Evolutionary conservation across 1,284 basidiomycete species (phyloP), one percentile per base, ranked within the genome.

Genomic region (Laetiporus sulphureus): DNA sequence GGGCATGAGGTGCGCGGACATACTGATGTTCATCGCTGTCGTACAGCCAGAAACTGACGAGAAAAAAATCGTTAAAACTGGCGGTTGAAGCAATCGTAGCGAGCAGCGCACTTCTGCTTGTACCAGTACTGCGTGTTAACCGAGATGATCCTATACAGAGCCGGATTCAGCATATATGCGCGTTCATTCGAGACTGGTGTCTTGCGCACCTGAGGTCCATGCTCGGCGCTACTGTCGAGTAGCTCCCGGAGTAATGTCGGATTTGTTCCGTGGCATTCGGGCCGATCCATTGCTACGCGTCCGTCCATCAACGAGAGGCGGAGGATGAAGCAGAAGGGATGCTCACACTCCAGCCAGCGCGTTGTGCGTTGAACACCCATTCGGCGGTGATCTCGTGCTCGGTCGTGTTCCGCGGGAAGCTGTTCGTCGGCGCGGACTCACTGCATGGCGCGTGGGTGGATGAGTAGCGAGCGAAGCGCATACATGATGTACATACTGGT

Each of bases 91-190:
- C 13, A 23, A 15, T 2, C 1, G 10, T 2, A n/a, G 19, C 34
- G 21, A 22, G 11, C 12, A 19, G 40, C 60, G 39, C 47, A 69
- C 73, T 75, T 75, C 47, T 62, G 61, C 48, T 69, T 73, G 51
- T 74, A 77, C 73, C 75, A 77, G 44, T 73, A 78, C 16, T 73
- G 67, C 3, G 73, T 74, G 44, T 80, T 80, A 42, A 79, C 46
- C 0, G 74, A 73, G 27, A 80, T 69, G 31, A 80, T 67, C 10
- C 72, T 73, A 41, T 18, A 19, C 12, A 8, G 25, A 8, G n/a
- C 25, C 8, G 25, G n/a, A 29, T n/a, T 8, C 25, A 29, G n/a
- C n/a, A n/a, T n/a, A n/a, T n/a, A n/a, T n/a, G n/a, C n/a, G n/a
- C n/a, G n/a, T n/a, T n/a, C n/a, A n/a, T n/a, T n/a, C n/a, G n/a